Percentiles rank a stretch among this genome's conserved stretches.
These are phyloP conservation scores for Ceratonia siliqua DNA, from an alignment of 306 rosid species.

Conservation along the genomic window DNA sequence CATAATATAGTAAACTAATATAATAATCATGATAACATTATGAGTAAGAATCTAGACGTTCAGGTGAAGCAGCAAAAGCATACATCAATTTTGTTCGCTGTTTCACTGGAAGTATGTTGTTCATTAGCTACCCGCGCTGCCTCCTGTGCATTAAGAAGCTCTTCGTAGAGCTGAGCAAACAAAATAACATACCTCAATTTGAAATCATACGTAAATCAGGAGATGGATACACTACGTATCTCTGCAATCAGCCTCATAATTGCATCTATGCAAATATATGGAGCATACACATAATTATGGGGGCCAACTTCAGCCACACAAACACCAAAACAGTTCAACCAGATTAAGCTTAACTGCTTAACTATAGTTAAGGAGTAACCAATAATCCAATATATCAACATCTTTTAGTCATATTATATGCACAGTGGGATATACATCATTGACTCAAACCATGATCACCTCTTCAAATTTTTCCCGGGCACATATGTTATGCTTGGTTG, in stretches of 20 bases:
- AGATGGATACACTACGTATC: slow-evolving; percentile 8
- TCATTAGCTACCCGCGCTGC: slow-evolving; percentile 65
- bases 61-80: slow-evolving; percentile 30
- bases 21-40: slow-evolving; percentile 14
- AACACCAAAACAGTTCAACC: slow-evolving; percentile 3
- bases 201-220: slow-evolving; percentile 17
- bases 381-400: slow-evolving; percentile 14
- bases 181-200: slow-evolving; percentile 28
- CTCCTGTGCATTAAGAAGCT: slow-evolving; percentile 65
- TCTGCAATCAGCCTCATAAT: background rate
- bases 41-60: slow-evolving; percentile 16
- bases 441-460: slow-evolving; percentile 51
- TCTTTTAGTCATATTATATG: slow-evolving; percentile 17
- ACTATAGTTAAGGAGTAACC: background rate
- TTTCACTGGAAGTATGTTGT: slow-evolving; percentile 47
- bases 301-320: slow-evolving; percentile 2
- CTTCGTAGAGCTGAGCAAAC: slow-evolving; percentile 61
- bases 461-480: slow-evolving; percentile 67
- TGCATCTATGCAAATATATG: background rate
- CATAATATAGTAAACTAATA: slow-evolving; percentile 18
- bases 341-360: background rate
- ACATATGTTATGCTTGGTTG: slow-evolving; percentile 67
- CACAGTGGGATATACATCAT: background rate
- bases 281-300: background rate
- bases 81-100: slow-evolving; percentile 41